A percentile compares a stretch with the other conserved stretches of the same genome.
Conservation (phyloP, 1,139 yeast species). For the Taphrina confusa region DNA sequence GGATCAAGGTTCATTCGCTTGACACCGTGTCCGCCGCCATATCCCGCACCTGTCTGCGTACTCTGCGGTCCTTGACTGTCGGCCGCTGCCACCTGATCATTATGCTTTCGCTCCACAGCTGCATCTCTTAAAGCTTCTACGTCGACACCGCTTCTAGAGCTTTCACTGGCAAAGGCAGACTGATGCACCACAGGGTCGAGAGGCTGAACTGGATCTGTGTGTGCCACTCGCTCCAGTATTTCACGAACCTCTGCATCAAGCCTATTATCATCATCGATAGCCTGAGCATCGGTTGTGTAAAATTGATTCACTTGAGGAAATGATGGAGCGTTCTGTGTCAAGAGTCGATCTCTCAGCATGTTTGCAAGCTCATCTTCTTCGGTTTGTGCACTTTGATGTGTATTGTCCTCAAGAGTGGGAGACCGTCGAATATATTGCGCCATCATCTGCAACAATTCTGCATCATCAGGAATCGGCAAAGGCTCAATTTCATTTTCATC, state of each 20-base stretch:
- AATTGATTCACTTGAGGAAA: not conserved
- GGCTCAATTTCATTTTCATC: not conserved
- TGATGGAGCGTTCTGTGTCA: not conserved
- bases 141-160: slow-evolving; percentile 9
- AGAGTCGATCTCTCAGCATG: slow-evolving; percentile 19
- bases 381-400: not conserved
- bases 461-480: not conserved
- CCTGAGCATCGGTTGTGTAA: not conserved
- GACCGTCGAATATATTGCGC: slow-evolving; percentile 9
- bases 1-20: slow-evolving; percentile 16
- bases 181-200: not conserved
- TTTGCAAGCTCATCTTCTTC: slow-evolving; percentile 4
- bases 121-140: slow-evolving; percentile 3
- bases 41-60: slow-evolving; percentile 5
- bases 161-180: not conserved
- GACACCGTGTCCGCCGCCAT: slow-evolving; percentile 33
- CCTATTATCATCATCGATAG: not conserved
- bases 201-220: not conserved
- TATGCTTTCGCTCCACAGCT: not conserved
- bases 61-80: not conserved
- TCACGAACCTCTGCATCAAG: not conserved
- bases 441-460: slow-evolving; percentile 5
- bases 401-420: not conserved
- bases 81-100: not conserved
- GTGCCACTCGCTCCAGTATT: not conserved